These are phyloP conservation scores for Pleurotus eryngii DNA, from an alignment of 768 basidiomycete species.

Conservation along the genomic window DNA sequence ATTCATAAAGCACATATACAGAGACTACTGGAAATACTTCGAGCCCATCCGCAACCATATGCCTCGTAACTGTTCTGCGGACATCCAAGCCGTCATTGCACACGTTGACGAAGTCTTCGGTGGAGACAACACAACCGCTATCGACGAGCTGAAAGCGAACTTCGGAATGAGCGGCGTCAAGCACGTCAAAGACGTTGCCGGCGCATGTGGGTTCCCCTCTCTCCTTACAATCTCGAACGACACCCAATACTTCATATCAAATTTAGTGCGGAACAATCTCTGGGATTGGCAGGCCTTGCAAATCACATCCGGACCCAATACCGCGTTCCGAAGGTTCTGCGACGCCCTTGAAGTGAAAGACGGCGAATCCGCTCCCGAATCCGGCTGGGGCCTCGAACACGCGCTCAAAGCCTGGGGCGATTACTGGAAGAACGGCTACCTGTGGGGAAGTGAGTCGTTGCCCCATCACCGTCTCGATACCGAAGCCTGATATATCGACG, in stretches of 20 bases:
- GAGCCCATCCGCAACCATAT: conserved; percentile 58
- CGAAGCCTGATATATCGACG: not conserved
- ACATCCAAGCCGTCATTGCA: conserved; percentile 59
- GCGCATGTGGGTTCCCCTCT: conserved; percentile 42
- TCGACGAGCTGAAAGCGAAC: conserved; percentile 50
- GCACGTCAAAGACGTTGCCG: conserved; percentile 65
- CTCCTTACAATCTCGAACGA: conserved; percentile 15
- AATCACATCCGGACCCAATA: conserved; percentile 41
- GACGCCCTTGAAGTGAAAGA: conserved; percentile 65
- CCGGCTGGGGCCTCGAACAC: conserved; percentile 63
- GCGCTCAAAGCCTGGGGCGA: conserved; percentile 58
- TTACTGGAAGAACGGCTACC: conserved; percentile 53
- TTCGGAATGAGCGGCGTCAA: conserved; percentile 56
- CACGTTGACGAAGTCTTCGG: conserved; percentile 58
- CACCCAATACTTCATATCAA: conserved; percentile 16
- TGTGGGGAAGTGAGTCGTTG: conserved; percentile 37
- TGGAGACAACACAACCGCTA: conserved; percentile 39
- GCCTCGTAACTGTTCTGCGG: conserved; percentile 69
- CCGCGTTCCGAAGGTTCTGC: conserved; percentile 56
- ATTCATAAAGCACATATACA: conserved; percentile 12
- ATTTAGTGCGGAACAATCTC: conserved; percentile 52
- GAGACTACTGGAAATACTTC: conserved; percentile 69
- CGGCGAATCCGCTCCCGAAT: conserved; percentile 42
- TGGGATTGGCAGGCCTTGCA: conserved; percentile 72
- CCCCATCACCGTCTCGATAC: not conserved